These are phyloP conservation scores for Stenocarpella maydis DNA, from an alignment of 2,329 filamentous ascomycete genomes.

Conservation along the genomic window DNA sequence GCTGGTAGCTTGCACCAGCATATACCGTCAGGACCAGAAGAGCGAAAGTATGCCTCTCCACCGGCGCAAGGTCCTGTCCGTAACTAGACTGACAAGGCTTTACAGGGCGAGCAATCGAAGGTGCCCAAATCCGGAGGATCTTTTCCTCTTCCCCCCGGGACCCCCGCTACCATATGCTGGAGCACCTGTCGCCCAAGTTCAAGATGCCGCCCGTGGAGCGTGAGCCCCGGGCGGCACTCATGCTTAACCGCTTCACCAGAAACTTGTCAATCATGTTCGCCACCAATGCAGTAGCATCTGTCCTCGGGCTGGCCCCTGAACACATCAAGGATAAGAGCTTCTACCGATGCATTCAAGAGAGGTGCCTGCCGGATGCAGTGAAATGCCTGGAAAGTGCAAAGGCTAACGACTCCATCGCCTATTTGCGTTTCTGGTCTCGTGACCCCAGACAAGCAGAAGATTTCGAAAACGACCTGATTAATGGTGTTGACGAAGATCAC, in stretches of 20 bases:
- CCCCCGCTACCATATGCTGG: slow-evolving; percentile 88
- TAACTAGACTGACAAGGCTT: slow-evolving; percentile 3
- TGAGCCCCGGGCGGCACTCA: slow-evolving; percentile 83
- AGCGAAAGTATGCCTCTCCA: slow-evolving; percentile 72
- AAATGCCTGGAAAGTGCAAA: slow-evolving; percentile 85
- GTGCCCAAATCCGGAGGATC: slow-evolving; percentile 78
- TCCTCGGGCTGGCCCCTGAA: slow-evolving; percentile 76
- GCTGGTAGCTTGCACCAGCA: slow-evolving; percentile 82
- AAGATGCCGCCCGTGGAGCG: slow-evolving; percentile 68
- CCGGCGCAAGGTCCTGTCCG: too few species aligned
- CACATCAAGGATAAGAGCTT: slow-evolving; percentile 81
- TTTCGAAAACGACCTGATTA: slow-evolving; percentile 49
- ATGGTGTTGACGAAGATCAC: slow-evolving; percentile 46
- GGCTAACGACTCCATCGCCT: slow-evolving; percentile 89
- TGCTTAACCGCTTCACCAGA: slow-evolving; percentile 85
- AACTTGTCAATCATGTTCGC: slow-evolving; percentile 88
- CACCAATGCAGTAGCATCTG: slow-evolving; percentile 77
- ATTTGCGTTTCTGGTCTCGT: slow-evolving; percentile 84
- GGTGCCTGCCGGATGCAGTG: slow-evolving; percentile 78
- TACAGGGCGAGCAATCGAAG: slow-evolving; percentile 77
- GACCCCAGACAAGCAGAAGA: slow-evolving; percentile 71
- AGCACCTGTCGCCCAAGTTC: slow-evolving; percentile 85
- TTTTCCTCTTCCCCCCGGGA: slow-evolving; percentile 85
- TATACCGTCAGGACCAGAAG: slow-evolving; percentile 73
- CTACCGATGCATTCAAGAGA: slow-evolving; percentile 85